Conservation (phyloP, 208 protist genomes). For the Herpetomonas tarakana region DNA sequence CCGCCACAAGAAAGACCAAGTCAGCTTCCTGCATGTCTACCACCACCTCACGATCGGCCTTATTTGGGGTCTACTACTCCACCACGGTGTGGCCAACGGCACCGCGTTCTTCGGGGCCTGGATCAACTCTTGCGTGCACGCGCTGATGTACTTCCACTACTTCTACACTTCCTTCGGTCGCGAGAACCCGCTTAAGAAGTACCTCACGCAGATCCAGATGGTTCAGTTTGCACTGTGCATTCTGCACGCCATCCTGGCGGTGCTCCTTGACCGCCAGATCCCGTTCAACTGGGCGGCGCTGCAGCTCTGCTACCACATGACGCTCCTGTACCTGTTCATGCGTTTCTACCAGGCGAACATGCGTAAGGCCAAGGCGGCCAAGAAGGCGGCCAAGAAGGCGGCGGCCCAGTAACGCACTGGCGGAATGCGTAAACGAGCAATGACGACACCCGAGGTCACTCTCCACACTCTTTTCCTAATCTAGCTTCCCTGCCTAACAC, state of each 20-base stretch:
- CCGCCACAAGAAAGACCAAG: constrained; percentile 80
- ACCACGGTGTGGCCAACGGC: constrained; percentile 81
- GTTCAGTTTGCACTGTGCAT: constrained; percentile 85
- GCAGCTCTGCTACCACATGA: constrained; percentile 84
- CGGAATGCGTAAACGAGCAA: too few relatives aligned
- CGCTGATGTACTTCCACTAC: constrained; percentile 93
- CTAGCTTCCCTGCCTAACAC: not conserved
- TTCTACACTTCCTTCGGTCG: constrained; percentile 81
- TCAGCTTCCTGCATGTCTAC: constrained; percentile 90
- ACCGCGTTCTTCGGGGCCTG: constrained; percentile 86
- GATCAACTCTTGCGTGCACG: constrained; percentile 89
- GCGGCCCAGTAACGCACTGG: not conserved
- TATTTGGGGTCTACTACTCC: constrained; percentile 85
- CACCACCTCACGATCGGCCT: constrained; percentile 88
- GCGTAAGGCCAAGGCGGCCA: constrained; percentile 12
- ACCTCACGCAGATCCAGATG: constrained; percentile 87
- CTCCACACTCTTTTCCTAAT: not conserved
- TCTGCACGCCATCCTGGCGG: constrained; percentile 67
- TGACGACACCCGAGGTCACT: not conserved
- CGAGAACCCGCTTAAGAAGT: constrained; percentile 83
- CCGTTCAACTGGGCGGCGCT: constrained; percentile 48
- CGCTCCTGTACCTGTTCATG: constrained; percentile 81
- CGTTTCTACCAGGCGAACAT: constrained; percentile 61
- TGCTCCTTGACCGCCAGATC: constrained; percentile 59
- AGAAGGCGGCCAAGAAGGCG: constrained; percentile 16